Conservation (phyloP, 179 eudicot genomes). For the Spinacia oleracea region DNA sequence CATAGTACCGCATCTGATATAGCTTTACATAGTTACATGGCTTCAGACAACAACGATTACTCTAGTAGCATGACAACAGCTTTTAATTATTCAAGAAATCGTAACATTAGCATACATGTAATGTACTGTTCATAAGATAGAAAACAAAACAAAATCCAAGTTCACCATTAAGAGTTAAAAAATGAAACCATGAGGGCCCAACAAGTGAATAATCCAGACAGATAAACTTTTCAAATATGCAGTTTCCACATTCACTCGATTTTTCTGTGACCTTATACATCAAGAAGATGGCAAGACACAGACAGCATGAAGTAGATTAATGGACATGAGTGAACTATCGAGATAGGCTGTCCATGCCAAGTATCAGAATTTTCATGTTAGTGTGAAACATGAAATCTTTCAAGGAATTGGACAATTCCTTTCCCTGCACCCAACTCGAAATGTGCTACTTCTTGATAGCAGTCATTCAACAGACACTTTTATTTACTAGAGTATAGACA, state of each 20-base stretch:
- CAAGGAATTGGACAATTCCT: not conserved
- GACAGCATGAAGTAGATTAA: too few species aligned
- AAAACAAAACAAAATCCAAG: not conserved
- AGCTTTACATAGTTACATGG: conserved; percentile 6
- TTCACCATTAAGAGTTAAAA: not conserved
- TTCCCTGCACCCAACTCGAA: not conserved
- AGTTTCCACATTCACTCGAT: too few species aligned
- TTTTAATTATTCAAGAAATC: not conserved
- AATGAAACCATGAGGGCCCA: too few species aligned
- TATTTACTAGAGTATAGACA: not conserved
- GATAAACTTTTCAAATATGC: not conserved
- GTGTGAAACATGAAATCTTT: not conserved
- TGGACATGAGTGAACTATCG: too few species aligned
- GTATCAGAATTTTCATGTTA: not conserved
- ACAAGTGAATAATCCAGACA: not conserved
- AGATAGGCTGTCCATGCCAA: not conserved
- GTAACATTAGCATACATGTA: not conserved
- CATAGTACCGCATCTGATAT: not conserved
- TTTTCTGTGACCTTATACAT: too few species aligned
- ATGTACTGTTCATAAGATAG: not conserved
- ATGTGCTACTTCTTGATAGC: not conserved
- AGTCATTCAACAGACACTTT: not conserved
- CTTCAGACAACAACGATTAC: not conserved
- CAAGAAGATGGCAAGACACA: too few species aligned
- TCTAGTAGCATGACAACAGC: not conserved